Evolutionary conservation across 345 rosid genomes (phyloP).

Genomic region (Cardamine chenopodiifolia): DNA sequence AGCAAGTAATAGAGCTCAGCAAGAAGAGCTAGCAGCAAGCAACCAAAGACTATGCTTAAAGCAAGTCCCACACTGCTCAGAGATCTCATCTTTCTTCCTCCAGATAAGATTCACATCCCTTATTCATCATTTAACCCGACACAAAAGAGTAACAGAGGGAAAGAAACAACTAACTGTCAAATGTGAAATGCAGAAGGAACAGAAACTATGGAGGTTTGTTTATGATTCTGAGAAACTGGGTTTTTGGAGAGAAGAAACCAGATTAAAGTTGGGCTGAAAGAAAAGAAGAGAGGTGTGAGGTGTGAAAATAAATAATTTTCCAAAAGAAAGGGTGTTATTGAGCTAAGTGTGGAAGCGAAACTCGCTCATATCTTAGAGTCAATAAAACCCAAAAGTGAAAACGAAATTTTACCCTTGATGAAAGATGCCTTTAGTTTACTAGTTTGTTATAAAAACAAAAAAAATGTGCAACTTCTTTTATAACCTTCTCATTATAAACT

Average conservation of each 20-base stretch:
- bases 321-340: background rate
- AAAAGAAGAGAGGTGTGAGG: background rate
- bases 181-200: conserved; percentile 23
- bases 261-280: background rate
- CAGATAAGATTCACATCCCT: conserved; percentile 33
- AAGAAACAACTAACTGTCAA: conserved; percentile 1
- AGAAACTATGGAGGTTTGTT: background rate
- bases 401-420: conserved; percentile 17
- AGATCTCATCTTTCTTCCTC: conserved; percentile 67
- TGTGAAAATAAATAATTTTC: conserved; percentile 14
- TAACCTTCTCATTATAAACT: background rate
- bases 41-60: conserved; percentile 84
- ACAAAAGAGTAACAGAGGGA: background rate
- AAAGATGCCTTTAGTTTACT: conserved; percentile 17
- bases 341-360: conserved; percentile 32
- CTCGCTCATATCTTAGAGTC: background rate
- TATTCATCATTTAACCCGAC: conserved; percentile 7
- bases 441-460: background rate
- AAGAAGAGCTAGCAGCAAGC: conserved; percentile 73
- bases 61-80: conserved; percentile 93
- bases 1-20: conserved; percentile 88
- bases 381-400: conserved; percentile 7
- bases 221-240: background rate
- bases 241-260: conserved; percentile 3
- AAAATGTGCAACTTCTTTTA: background rate